Evolutionary conservation across 495 filamentous ascomycete species (phyloP).

Genomic region (Talaromyces thailandensis): DNA sequence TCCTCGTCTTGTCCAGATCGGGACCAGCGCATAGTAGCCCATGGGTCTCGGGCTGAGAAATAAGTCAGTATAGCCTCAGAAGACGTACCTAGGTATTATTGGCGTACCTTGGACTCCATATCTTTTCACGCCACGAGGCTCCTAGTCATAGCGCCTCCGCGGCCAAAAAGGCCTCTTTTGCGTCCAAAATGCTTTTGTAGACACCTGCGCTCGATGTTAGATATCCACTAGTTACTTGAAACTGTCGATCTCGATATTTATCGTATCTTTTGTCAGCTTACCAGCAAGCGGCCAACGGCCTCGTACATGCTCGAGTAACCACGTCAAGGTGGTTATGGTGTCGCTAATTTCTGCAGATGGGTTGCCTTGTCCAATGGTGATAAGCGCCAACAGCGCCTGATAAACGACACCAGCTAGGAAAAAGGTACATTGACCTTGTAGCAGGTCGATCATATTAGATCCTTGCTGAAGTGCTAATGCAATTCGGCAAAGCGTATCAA

Average conservation of each 20-base stretch:
- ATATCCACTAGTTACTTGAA: neutral
- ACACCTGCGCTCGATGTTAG: neutral
- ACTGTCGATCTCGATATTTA: neutral
- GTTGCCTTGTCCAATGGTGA: neutral
- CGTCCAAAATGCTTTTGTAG: neutral
- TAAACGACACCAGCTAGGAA: neutral
- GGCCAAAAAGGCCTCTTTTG: neutral
- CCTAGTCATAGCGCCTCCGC: neutral
- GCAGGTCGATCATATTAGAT: neutral
- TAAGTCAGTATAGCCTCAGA: neutral
- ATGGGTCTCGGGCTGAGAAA: neutral
- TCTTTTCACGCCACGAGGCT: neutral
- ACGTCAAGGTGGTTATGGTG: neutral
- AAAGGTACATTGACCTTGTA: neutral
- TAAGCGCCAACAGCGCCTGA: neutral
- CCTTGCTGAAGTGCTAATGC: neutral
- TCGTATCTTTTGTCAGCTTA: neutral
- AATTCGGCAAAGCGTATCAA: conserved; percentile 1
- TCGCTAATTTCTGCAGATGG: neutral
- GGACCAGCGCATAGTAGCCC: neutral
- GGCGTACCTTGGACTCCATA: too few species aligned
- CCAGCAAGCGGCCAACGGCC: neutral
- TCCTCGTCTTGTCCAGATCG: neutral
- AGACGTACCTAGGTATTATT: neutral
- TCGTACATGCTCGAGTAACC: neutral